Percentiles rank a stretch among this genome's conserved stretches.
Conservation (phyloP, 805 yeast species). For the Wickerhamomyces strasburgensis region DNA sequence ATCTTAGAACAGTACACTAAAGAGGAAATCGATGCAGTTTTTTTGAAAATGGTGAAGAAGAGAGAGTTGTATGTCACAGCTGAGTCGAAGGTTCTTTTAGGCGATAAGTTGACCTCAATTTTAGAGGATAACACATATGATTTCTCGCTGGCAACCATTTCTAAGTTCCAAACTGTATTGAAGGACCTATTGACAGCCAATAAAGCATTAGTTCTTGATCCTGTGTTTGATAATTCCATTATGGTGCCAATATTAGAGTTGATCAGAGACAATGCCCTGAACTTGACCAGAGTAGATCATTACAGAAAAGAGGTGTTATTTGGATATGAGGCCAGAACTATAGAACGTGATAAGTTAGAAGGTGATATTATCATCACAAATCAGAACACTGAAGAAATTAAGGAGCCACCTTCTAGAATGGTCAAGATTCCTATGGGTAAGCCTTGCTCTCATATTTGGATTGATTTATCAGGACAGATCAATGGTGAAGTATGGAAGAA, state of each 20-base stretch:
- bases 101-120: slow-evolving; percentile 21
- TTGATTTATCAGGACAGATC: slow-evolving; percentile 58
- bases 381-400: slow-evolving; percentile 4
- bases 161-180: slow-evolving; percentile 40
- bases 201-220: slow-evolving; percentile 52
- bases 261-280: slow-evolving; percentile 37
- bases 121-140: slow-evolving; percentile 28
- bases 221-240: slow-evolving; percentile 53
- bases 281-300: slow-evolving; percentile 51
- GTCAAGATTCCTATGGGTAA: slow-evolving; percentile 51
- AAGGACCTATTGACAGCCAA: slow-evolving; percentile 35
- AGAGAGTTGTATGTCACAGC: slow-evolving; percentile 47
- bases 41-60: slow-evolving; percentile 41
- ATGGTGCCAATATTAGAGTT: slow-evolving; percentile 59
- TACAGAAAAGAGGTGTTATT: slow-evolving; percentile 41
- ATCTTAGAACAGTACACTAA: slow-evolving; percentile 37
- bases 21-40: slow-evolving; percentile 43
- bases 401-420: slow-evolving; percentile 9
- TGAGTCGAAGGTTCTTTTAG: slow-evolving; percentile 35
- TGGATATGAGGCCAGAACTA: slow-evolving; percentile 71
- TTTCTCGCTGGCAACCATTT: slow-evolving; percentile 39
- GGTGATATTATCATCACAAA: slow-evolving; percentile 51
- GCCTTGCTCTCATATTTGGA: slow-evolving; percentile 69
- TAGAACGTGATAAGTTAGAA: slow-evolving; percentile 62
- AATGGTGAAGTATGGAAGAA: slow-evolving; percentile 57